phyloP scores from a whole-genome alignment of 2,329 filamentous ascomycete species.

The Pyrenochaeta sp. region DNA sequence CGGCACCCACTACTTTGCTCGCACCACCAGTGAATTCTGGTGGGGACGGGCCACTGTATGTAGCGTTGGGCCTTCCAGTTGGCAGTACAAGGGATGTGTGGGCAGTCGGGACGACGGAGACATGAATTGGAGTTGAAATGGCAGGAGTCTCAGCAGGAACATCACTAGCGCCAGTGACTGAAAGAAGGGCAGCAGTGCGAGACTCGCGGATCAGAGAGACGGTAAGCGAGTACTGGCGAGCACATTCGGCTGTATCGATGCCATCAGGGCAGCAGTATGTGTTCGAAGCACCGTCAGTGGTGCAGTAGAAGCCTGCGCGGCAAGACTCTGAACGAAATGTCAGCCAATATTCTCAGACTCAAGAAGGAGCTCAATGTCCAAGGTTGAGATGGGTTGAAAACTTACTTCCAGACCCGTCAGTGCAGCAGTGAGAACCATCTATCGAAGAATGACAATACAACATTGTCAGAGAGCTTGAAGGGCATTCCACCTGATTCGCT shows the following conservation, averaged over 20 bases:
- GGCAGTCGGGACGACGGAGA: constrained; percentile 3
- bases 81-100: constrained; percentile 3
- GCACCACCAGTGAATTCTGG: constrained; percentile 26
- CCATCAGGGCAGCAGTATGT: constrained; percentile 70
- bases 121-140: constrained; percentile 5
- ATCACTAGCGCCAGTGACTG: constrained; percentile 1
- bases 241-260: constrained; percentile 64
- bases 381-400: constrained; percentile 18
- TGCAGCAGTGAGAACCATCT: constrained; percentile 65
- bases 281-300: constrained; percentile 58
- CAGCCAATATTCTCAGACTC: constrained; percentile 4
- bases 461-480: constrained; percentile 54
- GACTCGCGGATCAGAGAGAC: constrained; percentile 61
- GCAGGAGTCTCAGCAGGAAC: constrained; percentile 7
- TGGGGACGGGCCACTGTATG: constrained; percentile 7
- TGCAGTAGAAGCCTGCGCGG: constrained; percentile 69
- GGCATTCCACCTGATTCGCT: constrained; percentile 59
- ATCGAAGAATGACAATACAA: constrained; percentile 67
- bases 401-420: constrained; percentile 65
- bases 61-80: constrained; percentile 20
- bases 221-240: constrained; percentile 58
- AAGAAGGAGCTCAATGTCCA: neutral
- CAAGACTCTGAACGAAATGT: constrained; percentile 62
- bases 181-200: constrained; percentile 10
- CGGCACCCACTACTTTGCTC: constrained; percentile 17